Percentiles rank a stretch among this genome's conserved stretches.
Conservation (phyloP, 495 filamentous ascomycete species). For the Daldinia bambusicola region DNA sequence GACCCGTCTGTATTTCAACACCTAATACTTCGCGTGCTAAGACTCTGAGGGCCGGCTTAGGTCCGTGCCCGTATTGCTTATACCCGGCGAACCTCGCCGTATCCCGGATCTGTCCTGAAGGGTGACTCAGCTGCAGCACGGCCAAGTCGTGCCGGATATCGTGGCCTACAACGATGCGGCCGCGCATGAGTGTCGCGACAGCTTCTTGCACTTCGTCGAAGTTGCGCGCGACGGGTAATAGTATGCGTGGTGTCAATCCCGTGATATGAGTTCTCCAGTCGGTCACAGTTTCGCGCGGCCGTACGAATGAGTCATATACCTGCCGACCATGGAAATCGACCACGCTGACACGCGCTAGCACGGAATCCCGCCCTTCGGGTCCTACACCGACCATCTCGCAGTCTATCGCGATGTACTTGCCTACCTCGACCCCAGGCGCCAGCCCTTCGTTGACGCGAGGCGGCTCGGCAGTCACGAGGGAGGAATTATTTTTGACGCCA, state of each 20-base stretch:
- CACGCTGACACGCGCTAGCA: conserved; percentile 83
- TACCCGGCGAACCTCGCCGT: conserved; percentile 82
- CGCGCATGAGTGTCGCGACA: conserved; percentile 76
- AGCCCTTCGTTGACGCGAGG: conserved; percentile 63
- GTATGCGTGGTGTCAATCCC: conserved; percentile 77
- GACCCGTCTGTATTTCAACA: conserved; percentile 81
- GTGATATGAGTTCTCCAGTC: conserved; percentile 90
- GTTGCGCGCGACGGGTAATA: conserved; percentile 73
- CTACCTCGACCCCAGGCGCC: conserved; percentile 62
- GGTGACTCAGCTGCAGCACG: conserved; percentile 78
- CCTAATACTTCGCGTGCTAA: conserved; percentile 82
- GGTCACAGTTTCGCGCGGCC: conserved; percentile 76
- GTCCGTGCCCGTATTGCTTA: conserved; percentile 76
- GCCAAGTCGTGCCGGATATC: conserved; percentile 88
- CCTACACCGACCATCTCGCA: conserved; percentile 98
- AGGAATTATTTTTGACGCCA: conserved; percentile 50
- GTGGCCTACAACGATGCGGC: conserved; percentile 84
- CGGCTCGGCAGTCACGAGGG: conserved; percentile 16
- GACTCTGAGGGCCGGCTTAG: conserved; percentile 78
- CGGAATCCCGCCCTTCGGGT: conserved; percentile 71
- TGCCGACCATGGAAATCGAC: conserved; percentile 93
- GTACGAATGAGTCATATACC: conserved; percentile 90
- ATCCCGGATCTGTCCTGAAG: conserved; percentile 80
- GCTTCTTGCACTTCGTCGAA: conserved; percentile 80
- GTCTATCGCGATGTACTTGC: conserved; percentile 92